Evolutionary conservation across 371 early-diverging fungal genomes (phyloP).

Genomic region (Lichtheimia ornata): DNA sequence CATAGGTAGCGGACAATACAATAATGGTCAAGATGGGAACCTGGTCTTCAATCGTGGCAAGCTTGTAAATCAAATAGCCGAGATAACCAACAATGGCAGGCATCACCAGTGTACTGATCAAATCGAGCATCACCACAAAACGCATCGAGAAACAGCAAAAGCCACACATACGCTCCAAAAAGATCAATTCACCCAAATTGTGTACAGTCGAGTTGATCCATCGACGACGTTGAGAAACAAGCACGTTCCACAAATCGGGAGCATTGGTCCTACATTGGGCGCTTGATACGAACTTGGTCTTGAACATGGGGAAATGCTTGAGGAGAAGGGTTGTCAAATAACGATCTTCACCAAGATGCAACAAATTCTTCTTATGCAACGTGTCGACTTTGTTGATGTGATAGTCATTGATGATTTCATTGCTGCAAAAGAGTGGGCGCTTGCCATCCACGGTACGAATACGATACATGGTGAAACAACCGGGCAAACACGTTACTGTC

Average conservation of each 20-base stretch:
- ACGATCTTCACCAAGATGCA: constrained; percentile 85
- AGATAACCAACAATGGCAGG: constrained; percentile 92
- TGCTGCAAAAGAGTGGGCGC: constrained; percentile 86
- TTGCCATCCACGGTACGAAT: constrained; percentile 78
- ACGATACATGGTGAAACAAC: constrained; percentile 97
- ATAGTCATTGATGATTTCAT: constrained; percentile 92
- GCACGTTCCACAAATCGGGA: constrained; percentile 92
- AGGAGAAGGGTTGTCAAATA: constrained; percentile 98
- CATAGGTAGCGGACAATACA: constrained; percentile 80
- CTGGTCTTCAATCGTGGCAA: constrained; percentile 37
- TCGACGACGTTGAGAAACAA: constrained; percentile 95
- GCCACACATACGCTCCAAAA: constrained; percentile 91
- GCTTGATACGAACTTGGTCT: constrained; percentile 93
- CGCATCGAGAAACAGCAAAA: constrained; percentile 99
- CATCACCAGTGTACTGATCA: constrained; percentile 90
- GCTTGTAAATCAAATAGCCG: constrained; percentile 69
- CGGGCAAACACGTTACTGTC: constrained; percentile 94
- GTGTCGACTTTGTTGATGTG: constrained; percentile 94
- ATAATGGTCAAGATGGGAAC: constrained; percentile 59
- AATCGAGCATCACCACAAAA: constrained; percentile 92
- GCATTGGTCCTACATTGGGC: constrained; percentile 96
- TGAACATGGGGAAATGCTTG: constrained; percentile 96
- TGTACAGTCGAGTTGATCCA: constrained; percentile 99
- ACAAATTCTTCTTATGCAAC: constrained; percentile 94
- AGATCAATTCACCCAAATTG: constrained; percentile 91